Percentiles rank a stretch among this genome's conserved stretches.
These are phyloP conservation scores for Leishmania braziliensis DNA, from an alignment of 208 protist genomes.

Conservation along the genomic window DNA sequence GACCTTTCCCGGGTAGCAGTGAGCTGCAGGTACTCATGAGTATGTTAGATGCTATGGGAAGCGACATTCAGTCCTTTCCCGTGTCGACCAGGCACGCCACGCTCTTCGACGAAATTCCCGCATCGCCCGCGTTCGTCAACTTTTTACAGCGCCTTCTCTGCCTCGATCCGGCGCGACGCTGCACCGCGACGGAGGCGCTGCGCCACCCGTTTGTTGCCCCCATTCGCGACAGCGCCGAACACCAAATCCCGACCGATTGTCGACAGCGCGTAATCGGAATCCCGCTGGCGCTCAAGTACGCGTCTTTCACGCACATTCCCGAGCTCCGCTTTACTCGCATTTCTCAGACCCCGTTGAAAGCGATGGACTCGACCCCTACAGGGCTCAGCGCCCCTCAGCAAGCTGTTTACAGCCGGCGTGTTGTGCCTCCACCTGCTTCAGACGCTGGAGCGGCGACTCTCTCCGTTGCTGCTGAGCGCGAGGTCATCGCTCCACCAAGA, in stretches of 20 bases:
- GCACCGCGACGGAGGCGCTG: conserved; percentile 54
- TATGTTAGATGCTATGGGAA: conserved; percentile 60
- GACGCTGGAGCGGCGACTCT: background rate
- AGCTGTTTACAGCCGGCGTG: background rate
- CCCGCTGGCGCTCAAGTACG: conserved; percentile 26
- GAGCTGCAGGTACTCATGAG: conserved; percentile 72
- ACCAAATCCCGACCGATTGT: background rate
- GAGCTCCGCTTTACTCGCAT: conserved; percentile 27
- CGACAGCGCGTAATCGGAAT: conserved; percentile 15
- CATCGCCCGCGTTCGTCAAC: conserved; percentile 41
- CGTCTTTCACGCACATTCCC: conserved; percentile 16
- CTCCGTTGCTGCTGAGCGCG: background rate
- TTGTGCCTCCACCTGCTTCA: background rate
- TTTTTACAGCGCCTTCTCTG: conserved; percentile 59
- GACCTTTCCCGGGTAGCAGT: conserved; percentile 51
- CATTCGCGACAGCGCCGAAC: background rate
- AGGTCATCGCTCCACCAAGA: background rate
- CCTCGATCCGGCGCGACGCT: conserved; percentile 54
- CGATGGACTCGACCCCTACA: too few relatives aligned
- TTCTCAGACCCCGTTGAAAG: conserved; percentile 10
- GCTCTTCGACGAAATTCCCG: conserved; percentile 49
- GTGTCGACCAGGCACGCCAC: conserved; percentile 19
- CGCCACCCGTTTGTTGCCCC: conserved; percentile 60
- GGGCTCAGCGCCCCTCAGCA: background rate
- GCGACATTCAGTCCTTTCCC: conserved; percentile 58